These are phyloP conservation scores for Aphanomyces stellatus DNA, from an alignment of 352 stramenopile species.

Conservation along the genomic window DNA sequence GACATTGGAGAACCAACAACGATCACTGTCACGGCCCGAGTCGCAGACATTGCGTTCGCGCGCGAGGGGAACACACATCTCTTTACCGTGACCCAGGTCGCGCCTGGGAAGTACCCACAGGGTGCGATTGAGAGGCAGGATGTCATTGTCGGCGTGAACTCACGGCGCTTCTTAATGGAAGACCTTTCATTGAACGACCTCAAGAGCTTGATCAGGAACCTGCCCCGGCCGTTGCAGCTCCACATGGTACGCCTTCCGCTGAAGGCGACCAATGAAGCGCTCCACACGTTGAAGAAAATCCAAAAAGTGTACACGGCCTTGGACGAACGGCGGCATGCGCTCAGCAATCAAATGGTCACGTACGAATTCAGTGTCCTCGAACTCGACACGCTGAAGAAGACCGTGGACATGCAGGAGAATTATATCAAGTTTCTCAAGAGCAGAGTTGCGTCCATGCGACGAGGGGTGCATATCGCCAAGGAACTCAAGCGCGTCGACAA, in stretches of 20 bases:
- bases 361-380: background rate
- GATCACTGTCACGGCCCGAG: background rate
- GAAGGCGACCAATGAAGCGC: background rate
- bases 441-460: background rate
- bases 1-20: background rate
- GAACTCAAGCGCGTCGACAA: background rate
- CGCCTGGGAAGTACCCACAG: background rate
- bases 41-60: background rate
- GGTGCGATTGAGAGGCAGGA: background rate
- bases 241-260: background rate
- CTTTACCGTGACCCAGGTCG: background rate
- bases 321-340: background rate
- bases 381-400: background rate
- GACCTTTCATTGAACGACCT: background rate
- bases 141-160: slow-evolving; percentile 3
- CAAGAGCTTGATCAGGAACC: background rate
- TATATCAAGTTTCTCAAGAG: background rate
- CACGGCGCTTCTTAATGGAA: background rate
- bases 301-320: background rate
- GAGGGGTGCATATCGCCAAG: background rate
- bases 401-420: background rate
- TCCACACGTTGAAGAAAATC: background rate
- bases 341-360: background rate
- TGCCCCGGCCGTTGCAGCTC: background rate
- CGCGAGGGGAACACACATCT: background rate